Percentiles rank a stretch among this genome's conserved stretches.
Evolutionary conservation across 441 rosid species (phyloP).

Genomic region (Metrosideros polymorpha): DNA sequence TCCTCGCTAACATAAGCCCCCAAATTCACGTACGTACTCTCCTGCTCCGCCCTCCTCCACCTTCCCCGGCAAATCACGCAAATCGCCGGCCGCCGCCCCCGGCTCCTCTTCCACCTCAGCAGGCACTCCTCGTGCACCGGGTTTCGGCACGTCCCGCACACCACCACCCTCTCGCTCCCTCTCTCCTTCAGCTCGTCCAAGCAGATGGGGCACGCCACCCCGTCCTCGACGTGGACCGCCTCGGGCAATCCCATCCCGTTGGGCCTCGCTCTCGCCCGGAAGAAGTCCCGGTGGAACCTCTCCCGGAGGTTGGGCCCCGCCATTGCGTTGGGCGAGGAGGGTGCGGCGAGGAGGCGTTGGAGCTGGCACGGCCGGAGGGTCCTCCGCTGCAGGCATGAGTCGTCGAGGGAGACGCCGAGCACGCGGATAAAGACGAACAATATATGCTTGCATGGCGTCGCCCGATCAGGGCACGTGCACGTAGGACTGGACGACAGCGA

Average conservation of each 20-base stretch:
- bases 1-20: slow-evolving; percentile 36
- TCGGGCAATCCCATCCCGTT: background rate
- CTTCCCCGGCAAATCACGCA: slow-evolving; percentile 81
- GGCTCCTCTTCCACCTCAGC: slow-evolving; percentile 59
- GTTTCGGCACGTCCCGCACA: slow-evolving; percentile 62
- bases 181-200: slow-evolving; percentile 44
- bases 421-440: slow-evolving; percentile 64
- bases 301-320: slow-evolving; percentile 40
- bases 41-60: slow-evolving; percentile 41
- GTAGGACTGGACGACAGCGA: slow-evolving; percentile 40
- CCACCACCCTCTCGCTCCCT: slow-evolving; percentile 19
- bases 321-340: slow-evolving; percentile 33
- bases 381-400: slow-evolving; percentile 47
- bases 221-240: slow-evolving; percentile 27
- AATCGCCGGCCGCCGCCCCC: slow-evolving; percentile 53
- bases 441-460: slow-evolving; percentile 73
- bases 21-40: slow-evolving; percentile 50
- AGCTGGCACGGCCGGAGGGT: slow-evolving; percentile 58
- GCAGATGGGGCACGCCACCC: slow-evolving; percentile 57
- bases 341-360: slow-evolving; percentile 31
- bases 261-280: background rate
- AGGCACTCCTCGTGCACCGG: slow-evolving; percentile 68
- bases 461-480: slow-evolving; percentile 84
- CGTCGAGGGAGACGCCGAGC: slow-evolving; percentile 53
- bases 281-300: slow-evolving; percentile 55